These are phyloP conservation scores for Quercus mongolica DNA, from an alignment of 306 rosid genomes.

Conservation along the genomic window DNA sequence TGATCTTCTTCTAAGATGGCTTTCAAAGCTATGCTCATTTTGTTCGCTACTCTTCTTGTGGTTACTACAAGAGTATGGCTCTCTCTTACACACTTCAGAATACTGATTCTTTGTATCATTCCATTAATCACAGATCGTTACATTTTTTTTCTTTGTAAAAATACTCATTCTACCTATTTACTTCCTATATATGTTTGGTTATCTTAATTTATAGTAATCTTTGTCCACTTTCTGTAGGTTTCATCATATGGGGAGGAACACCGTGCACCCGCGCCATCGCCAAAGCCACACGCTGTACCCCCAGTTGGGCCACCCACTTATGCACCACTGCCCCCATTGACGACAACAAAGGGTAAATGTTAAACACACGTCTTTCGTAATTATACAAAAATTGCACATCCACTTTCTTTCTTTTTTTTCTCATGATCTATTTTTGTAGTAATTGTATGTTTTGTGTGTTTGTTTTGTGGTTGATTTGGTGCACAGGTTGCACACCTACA, in stretches of 20 bases:
- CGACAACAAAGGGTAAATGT: conserved; percentile 35
- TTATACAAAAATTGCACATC: not conserved
- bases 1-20: conserved; percentile 32
- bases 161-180: not conserved
- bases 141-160: too few relatives aligned
- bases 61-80: conserved; percentile 33
- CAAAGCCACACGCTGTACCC: conserved; percentile 25
- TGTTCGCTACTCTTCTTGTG: conserved; percentile 38
- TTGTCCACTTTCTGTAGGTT: conserved; percentile 25
- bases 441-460: not conserved
- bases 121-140: too few relatives aligned
- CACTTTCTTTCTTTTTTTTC: not conserved
- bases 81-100: not conserved
- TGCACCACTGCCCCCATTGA: conserved; percentile 45
- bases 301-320: conserved; percentile 13
- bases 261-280: not conserved
- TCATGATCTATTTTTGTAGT: not conserved
- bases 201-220: not conserved
- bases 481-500: conserved; percentile 59
- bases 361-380: not conserved
- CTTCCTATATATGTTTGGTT: not conserved
- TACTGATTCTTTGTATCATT: too few relatives aligned
- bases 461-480: not conserved
- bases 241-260: conserved; percentile 33
- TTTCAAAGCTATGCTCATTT: conserved; percentile 35